Evolutionary conservation across 1,284 basidiomycete genomes (phyloP).

Genomic region (Dichomitus squalens): DNA sequence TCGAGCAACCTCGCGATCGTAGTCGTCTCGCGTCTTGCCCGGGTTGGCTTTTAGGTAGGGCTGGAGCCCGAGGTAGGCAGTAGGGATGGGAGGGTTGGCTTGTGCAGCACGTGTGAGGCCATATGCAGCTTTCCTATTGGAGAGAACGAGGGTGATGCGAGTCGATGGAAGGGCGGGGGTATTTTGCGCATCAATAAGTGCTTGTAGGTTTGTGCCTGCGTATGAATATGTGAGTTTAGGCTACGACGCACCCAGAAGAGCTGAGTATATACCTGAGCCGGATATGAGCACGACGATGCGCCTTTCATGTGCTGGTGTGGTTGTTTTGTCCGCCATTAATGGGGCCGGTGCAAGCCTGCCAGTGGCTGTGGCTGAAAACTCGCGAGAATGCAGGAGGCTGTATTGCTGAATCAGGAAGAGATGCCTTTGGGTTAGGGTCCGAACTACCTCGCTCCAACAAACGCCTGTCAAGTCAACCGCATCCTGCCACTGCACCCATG

Average conservation of each 20-base stretch:
- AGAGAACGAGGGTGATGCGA: slow-evolving; percentile 83
- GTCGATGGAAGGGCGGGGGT: slow-evolving; percentile 69
- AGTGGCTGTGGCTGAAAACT: not conserved
- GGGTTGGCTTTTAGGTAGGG: slow-evolving; percentile 81
- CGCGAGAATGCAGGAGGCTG: not conserved
- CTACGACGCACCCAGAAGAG: slow-evolving; percentile 4
- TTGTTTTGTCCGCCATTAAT: slow-evolving; percentile 25
- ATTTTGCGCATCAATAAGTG: slow-evolving; percentile 86
- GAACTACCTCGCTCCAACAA: not conserved
- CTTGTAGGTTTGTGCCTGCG: slow-evolving; percentile 93
- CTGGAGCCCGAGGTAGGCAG: slow-evolving; percentile 83
- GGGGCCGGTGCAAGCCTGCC: not conserved
- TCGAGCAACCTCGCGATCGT: slow-evolving; percentile 83
- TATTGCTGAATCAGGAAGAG: not conserved
- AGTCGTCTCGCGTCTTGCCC: slow-evolving; percentile 79
- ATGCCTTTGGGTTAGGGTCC: not conserved
- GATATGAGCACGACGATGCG: slow-evolving; percentile 73
- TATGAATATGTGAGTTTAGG: slow-evolving; percentile 1
- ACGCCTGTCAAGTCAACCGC: too few species aligned
- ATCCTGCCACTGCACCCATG: not conserved
- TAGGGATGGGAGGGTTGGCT: slow-evolving; percentile 78
- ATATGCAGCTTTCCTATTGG: slow-evolving; percentile 91
- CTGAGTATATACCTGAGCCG: slow-evolving; percentile 71
- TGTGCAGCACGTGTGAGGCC: slow-evolving; percentile 82
- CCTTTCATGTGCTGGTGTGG: slow-evolving; percentile 24